These are phyloP conservation scores for Saraca asoca DNA, from an alignment of 331 rosid genomes.

Conservation along the genomic window DNA sequence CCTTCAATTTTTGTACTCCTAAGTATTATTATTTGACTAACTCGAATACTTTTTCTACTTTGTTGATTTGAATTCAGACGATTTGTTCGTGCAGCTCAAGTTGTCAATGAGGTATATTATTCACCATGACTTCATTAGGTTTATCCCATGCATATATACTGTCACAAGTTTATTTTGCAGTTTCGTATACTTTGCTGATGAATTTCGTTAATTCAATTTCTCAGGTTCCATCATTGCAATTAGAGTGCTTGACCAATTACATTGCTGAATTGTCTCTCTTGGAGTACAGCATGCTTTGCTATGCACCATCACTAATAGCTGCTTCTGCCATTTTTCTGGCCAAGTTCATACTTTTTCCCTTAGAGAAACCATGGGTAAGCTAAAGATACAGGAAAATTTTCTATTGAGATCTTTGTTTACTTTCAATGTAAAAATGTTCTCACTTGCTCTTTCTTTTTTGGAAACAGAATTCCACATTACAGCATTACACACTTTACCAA, in stretches of 20 bases:
- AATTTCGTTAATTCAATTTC: neutral
- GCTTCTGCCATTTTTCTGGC: constrained; percentile 92
- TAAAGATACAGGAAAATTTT: neutral
- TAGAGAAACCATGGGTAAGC: constrained; percentile 86
- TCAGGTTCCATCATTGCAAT: constrained; percentile 68
- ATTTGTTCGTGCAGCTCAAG: constrained; percentile 93
- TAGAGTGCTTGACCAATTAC: constrained; percentile 88
- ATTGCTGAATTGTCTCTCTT: constrained; percentile 81
- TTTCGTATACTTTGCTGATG: neutral
- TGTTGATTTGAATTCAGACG: constrained; percentile 50
- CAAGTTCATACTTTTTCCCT: constrained; percentile 61
- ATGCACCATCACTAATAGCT: constrained; percentile 82
- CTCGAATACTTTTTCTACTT: constrained; percentile 13
- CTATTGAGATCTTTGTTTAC: neutral
- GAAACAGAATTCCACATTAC: constrained; percentile 76
- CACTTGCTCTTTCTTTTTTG: constrained; percentile 9
- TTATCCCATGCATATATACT: neutral
- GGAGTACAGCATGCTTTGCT: constrained; percentile 79
- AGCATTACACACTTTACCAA: constrained; percentile 80
- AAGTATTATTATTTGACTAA: no score
- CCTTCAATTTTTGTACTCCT: no score
- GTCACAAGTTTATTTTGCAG: neutral
- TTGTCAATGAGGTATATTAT: constrained; percentile 64
- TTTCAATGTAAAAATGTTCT: neutral
- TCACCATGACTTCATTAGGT: neutral